These are phyloP conservation scores for Crithidia fasciculata DNA, from an alignment of 208 protist species.

Conservation along the genomic window DNA sequence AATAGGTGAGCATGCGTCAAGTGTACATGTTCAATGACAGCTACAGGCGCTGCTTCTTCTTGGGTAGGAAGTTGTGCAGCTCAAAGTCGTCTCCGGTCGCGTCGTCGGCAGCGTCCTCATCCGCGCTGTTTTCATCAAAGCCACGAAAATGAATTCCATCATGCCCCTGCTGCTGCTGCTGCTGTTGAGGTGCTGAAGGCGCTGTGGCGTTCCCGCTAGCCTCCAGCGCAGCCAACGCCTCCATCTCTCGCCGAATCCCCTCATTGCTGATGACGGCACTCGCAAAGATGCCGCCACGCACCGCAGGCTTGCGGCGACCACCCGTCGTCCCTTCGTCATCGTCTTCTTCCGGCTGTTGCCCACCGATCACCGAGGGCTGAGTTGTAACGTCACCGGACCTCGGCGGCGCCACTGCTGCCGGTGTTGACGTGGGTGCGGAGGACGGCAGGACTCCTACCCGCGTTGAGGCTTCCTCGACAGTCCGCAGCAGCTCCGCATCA, in stretches of 20 bases:
- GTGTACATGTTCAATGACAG: too few species aligned
- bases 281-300: slow-evolving; percentile 55
- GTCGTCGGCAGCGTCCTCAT: slow-evolving; percentile 17
- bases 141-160: slow-evolving; percentile 43
- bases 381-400: too few species aligned
- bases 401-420: neutral
- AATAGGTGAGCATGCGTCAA: too few species aligned
- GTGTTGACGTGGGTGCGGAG: neutral
- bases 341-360: slow-evolving; percentile 24
- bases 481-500: slow-evolving; percentile 62
- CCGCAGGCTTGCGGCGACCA: slow-evolving; percentile 22
- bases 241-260: slow-evolving; percentile 78
- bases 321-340: slow-evolving; percentile 36
- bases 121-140: slow-evolving; percentile 20
- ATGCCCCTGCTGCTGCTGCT: slow-evolving; percentile 28
- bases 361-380: too few species aligned
- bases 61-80: slow-evolving; percentile 30
- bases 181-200: neutral
- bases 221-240: slow-evolving; percentile 57
- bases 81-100: slow-evolving; percentile 25
- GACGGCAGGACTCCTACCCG: slow-evolving; percentile 2
- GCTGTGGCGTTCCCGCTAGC: neutral
- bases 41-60: slow-evolving; percentile 50
- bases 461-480: slow-evolving; percentile 40
- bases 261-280: slow-evolving; percentile 77